Evolutionary conservation across 1,284 basidiomycete genomes (phyloP).

Genomic region (Microbotryum scabiosae): DNA sequence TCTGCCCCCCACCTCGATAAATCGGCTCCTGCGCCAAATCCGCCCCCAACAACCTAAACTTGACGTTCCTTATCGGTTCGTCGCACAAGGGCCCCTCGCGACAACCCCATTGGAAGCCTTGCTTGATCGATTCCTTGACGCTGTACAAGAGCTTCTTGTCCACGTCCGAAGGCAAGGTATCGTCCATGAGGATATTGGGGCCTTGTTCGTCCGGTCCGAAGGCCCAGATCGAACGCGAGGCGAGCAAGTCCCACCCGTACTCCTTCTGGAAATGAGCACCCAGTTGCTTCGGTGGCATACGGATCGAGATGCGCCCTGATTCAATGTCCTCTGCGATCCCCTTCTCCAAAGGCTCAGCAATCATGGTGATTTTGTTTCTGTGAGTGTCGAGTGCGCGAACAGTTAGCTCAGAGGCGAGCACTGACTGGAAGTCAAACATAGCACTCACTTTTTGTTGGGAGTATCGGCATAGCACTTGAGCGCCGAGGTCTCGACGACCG

Average conservation of each 20-base stretch:
- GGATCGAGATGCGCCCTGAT: slow-evolving; percentile 78
- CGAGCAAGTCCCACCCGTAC: slow-evolving; percentile 96
- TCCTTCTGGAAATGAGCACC: slow-evolving; percentile 91
- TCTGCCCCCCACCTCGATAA: slow-evolving; percentile 94
- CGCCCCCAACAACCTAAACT: slow-evolving; percentile 90
- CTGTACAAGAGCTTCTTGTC: slow-evolving; percentile 86
- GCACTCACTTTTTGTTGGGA: slow-evolving; percentile 85
- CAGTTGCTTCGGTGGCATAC: slow-evolving; percentile 84
- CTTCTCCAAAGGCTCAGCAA: slow-evolving; percentile 86
- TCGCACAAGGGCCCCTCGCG: slow-evolving; percentile 95
- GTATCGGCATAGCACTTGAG: slow-evolving; percentile 98
- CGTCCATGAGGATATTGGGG: slow-evolving; percentile 88
- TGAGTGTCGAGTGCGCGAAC: neutral
- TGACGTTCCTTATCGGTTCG: slow-evolving; percentile 97
- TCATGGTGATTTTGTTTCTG: slow-evolving; percentile 96
- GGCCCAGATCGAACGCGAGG: slow-evolving; percentile 98
- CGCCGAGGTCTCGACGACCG: slow-evolving; percentile 94
- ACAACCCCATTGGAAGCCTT: slow-evolving; percentile 99
- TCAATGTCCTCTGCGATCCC: slow-evolving; percentile 94
- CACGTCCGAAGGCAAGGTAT: slow-evolving; percentile 89
- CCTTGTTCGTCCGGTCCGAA: slow-evolving; percentile 95
- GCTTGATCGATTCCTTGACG: slow-evolving; percentile 91
- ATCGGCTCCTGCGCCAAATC: slow-evolving; percentile 88
- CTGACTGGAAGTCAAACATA: slow-evolving; percentile 5
- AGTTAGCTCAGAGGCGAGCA: neutral